Evolutionary conservation across 768 basidiomycete species (phyloP), one percentile per base, ranked within the genome.

Genomic region (Glaciozyma antarctica): DNA sequence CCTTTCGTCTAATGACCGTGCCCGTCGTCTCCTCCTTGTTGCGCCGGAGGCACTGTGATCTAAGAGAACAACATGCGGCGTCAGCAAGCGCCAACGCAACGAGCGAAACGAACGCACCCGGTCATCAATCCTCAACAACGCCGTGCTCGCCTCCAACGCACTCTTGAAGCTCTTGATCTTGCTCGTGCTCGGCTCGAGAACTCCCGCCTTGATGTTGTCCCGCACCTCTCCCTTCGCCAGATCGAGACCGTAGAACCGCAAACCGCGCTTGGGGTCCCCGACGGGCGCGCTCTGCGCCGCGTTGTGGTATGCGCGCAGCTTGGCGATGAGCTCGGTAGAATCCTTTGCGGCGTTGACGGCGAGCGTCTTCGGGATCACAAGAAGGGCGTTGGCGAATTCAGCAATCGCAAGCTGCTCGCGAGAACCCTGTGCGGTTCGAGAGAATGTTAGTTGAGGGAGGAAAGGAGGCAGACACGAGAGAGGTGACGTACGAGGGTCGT

Each of bases 301-400:
- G 72, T 92, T 92, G 80, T 99, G 95, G 79, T 93, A 98, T 15
- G 93, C 87, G 58, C 95, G 87, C 57, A 99, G 81, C 78, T 97
- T 97, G 26, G 95, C 93, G 47, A 99, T 91, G 24, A 99, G 84
- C 62, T 97, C 90, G 1, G 94, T 98, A 45, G 93, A 91, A 76
- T 99, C 95, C 75, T 98, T 98, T 48, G 95, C 95, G 49, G 95
- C 95, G 76, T 99, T 99, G 60, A 98, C 88, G 4, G 95, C 87
- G 43, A 99, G 86, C 24, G 88, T 91, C 79, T 98, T 98, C 54
- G 95, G 95, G 72, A 99, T 99, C 21, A 92, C 84, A 49, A 99
- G 81, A 62, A 99, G 81, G 17, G 95, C 88, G 66, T 82, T 81
- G 26, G 95, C 95, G 76, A 99, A 99, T 77, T 99, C 95, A n/a